A percentile compares a stretch with the other conserved stretches of the same genome.
These are phyloP conservation scores for Carallia pectinifolia DNA, from an alignment of 345 rosid species.

Conservation along the genomic window DNA sequence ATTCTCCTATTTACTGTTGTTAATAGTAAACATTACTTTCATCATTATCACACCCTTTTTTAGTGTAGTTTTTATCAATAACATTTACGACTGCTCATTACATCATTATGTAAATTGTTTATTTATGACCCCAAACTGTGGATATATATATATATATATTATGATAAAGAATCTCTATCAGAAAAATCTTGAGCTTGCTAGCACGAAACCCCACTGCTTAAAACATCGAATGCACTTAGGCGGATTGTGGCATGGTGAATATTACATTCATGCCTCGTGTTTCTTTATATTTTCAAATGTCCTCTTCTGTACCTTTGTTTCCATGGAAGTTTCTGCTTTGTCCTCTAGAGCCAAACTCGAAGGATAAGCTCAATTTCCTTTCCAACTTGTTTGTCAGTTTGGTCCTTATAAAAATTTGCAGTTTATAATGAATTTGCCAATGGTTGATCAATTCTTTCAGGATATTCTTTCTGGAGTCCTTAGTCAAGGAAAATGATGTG, in stretches of 20 bases:
- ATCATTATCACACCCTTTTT: neutral
- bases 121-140: neutral
- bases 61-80: neutral
- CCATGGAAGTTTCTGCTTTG: neutral
- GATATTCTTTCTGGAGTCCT: slow-evolving; percentile 52
- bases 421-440: slow-evolving; percentile 4
- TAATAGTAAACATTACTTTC: neutral
- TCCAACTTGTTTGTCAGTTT: neutral
- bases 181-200: too few species aligned
- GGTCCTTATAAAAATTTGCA: neutral
- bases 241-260: neutral
- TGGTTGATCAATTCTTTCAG: slow-evolving; percentile 31
- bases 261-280: neutral
- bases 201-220: too few species aligned
- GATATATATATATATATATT: neutral
- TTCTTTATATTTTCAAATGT: neutral
- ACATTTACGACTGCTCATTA: neutral
- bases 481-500: slow-evolving; percentile 33
- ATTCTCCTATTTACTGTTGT: neutral
- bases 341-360: neutral
- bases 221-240: too few species aligned
- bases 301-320: neutral
- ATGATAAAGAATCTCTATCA: too few species aligned
- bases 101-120: neutral
- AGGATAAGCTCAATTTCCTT: neutral